These are phyloP conservation scores for Pouteria glomerata DNA, from an alignment of 148 eudicot genomes.

Conservation along the genomic window DNA sequence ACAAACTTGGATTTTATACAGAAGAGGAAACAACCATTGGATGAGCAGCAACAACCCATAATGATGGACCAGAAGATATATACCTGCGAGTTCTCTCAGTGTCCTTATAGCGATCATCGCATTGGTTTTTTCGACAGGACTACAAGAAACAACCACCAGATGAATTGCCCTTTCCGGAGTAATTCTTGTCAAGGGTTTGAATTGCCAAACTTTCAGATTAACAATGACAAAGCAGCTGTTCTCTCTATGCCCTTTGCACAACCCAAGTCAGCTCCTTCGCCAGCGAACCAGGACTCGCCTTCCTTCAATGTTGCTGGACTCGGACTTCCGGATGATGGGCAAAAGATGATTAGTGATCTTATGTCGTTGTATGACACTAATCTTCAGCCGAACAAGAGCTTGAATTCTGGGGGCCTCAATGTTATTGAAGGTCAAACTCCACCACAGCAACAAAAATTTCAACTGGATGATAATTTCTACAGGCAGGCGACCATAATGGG, in stretches of 20 bases:
- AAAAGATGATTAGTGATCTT: conserved; percentile 35
- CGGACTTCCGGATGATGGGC: conserved; percentile 41
- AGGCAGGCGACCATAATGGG: conserved; percentile 18
- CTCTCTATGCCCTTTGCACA: conserved; percentile 22
- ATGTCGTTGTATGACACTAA: conserved; percentile 36
- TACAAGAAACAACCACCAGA: conserved; percentile 48
- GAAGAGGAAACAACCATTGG: conserved; percentile 42
- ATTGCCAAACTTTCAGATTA: conserved; percentile 18
- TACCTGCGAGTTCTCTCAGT: conserved; percentile 41
- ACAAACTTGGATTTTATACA: conserved; percentile 20
- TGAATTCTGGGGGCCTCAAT: conserved; percentile 13
- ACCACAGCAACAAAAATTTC: conserved; percentile 15
- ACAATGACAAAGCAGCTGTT: conserved; percentile 14
- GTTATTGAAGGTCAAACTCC: conserved; percentile 10
- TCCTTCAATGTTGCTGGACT: conserved; percentile 26
- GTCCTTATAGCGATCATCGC: conserved; percentile 40
- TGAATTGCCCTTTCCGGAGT: conserved; percentile 33
- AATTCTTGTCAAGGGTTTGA: conserved; percentile 21
- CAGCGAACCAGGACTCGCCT: conserved; percentile 19
- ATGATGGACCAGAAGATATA: conserved; percentile 30
- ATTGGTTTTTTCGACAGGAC: conserved; percentile 45
- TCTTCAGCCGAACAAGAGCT: conserved; percentile 13
- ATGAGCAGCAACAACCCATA: conserved; percentile 14
- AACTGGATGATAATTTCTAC: conserved; percentile 15
- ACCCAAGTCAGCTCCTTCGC: conserved; percentile 21